Conservation (phyloP, 495 filamentous ascomycete species). For the Cenococcum geophilum region DNA sequence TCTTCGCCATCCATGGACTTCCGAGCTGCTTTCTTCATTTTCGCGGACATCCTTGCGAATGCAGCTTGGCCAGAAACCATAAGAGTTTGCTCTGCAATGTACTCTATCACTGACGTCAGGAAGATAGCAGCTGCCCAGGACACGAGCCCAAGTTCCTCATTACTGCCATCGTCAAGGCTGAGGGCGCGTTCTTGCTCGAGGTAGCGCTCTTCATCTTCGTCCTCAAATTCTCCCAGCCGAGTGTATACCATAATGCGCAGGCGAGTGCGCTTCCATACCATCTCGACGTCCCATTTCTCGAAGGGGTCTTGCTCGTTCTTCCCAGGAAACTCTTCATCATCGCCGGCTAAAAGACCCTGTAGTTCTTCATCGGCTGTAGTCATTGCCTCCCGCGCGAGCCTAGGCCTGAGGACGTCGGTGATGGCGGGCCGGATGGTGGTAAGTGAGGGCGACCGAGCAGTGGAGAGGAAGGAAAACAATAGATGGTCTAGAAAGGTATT, state of each 20-base stretch:
- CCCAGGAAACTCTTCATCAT: constrained; percentile 59
- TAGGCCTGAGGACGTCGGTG: constrained; percentile 77
- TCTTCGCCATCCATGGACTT: constrained; percentile 32
- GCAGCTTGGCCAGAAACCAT: constrained; percentile 84
- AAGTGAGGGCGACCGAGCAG: constrained; percentile 76
- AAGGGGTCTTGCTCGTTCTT: constrained; percentile 48
- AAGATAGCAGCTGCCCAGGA: constrained; percentile 94
- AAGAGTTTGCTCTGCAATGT: constrained; percentile 84
- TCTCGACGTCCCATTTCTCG: constrained; percentile 73
- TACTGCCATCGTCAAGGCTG: constrained; percentile 45
- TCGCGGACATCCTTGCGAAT: constrained; percentile 59
- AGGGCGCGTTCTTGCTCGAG: constrained; percentile 65
- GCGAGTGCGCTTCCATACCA: constrained; percentile 85
- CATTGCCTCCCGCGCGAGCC: constrained; percentile 81
- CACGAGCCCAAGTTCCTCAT: constrained; percentile 53
- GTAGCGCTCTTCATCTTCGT: constrained; percentile 88
- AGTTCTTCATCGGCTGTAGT: constrained; percentile 86
- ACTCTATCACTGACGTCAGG: constrained; percentile 88
- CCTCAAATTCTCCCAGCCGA: constrained; percentile 91
- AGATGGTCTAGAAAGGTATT: constrained; percentile 94
- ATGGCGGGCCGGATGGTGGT: constrained; percentile 74
- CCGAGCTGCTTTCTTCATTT: constrained; percentile 40
- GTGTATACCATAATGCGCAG: constrained; percentile 98
- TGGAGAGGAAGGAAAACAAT: constrained; percentile 76
- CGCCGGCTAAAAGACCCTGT: constrained; percentile 75